Conservation (phyloP, 208 protist species). For the Trypanosoma congolense region DNA sequence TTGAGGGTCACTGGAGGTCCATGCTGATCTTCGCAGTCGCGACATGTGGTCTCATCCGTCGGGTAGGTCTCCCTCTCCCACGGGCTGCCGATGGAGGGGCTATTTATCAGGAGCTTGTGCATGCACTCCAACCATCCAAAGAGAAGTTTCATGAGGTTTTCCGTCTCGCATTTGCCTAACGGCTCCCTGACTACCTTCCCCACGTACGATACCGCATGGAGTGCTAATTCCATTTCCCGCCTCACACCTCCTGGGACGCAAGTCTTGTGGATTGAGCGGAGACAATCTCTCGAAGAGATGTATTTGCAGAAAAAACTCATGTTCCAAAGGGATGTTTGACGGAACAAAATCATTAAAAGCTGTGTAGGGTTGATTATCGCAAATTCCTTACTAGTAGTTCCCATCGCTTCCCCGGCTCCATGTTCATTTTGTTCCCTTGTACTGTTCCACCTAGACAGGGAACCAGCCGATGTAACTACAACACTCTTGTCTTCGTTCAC, state of each 20-base stretch:
- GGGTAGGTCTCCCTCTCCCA: no score
- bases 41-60: not conserved
- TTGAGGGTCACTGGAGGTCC: not conserved
- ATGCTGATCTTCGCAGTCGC: not conserved
- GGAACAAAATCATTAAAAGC: conserved; percentile 6
- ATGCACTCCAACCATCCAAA: conserved; percentile 13
- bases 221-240: no score
- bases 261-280: no score
- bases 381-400: conserved; percentile 1
- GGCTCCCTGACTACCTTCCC: not conserved
- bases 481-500: not conserved
- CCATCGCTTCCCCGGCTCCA: not conserved
- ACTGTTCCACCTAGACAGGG: not conserved
- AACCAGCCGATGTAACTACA: not conserved
- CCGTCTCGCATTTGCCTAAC: not conserved
- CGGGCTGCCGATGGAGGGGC: no score
- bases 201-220: no score
- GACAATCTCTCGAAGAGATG: no score
- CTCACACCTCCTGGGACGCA: no score
- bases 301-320: conserved; percentile 8
- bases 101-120: not conserved
- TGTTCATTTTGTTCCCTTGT: not conserved
- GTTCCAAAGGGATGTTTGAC: conserved; percentile 9
- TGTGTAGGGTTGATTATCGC: not conserved
- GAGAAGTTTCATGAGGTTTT: conserved; percentile 5